Conservation (phyloP, 768 basidiomycete species). For the Agrocybe praecox region DNA sequence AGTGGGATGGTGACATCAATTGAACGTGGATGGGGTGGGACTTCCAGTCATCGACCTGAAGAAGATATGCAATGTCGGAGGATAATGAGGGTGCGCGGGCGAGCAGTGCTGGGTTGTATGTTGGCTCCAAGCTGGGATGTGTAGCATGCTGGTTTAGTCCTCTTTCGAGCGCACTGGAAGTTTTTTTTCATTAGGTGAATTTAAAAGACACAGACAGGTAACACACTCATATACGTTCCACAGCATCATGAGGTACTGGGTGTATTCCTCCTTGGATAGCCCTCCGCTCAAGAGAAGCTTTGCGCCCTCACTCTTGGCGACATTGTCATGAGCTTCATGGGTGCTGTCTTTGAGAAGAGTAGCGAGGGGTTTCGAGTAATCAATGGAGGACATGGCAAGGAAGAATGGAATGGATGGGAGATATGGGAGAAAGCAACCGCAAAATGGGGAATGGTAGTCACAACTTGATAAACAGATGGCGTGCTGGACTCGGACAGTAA, state of each 20-base stretch:
- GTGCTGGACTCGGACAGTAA: not conserved
- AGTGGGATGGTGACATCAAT: conserved; percentile 48
- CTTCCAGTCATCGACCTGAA: conserved; percentile 58
- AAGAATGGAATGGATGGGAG: conserved; percentile 6
- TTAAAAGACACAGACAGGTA: not conserved
- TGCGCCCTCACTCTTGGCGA: conserved; percentile 60
- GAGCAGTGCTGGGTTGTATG: conserved; percentile 71
- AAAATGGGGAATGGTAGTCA: conserved; percentile 6
- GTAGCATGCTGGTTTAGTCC: conserved; percentile 61
- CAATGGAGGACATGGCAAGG: conserved; percentile 26
- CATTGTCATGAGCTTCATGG: conserved; percentile 56
- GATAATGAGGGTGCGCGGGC: conserved; percentile 61
- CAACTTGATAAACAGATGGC: not conserved
- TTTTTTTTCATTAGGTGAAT: too few species aligned
- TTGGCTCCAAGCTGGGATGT: conserved; percentile 64
- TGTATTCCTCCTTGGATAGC: conserved; percentile 65
- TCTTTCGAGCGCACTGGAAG: conserved; percentile 61
- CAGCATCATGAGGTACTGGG: conserved; percentile 73
- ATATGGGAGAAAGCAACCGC: conserved; percentile 5
- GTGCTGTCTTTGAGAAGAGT: conserved; percentile 50
- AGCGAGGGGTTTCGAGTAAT: conserved; percentile 45
- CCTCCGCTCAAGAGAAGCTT: conserved; percentile 58
- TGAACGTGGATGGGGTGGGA: conserved; percentile 53
- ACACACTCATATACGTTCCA: conserved; percentile 80
- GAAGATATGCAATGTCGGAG: conserved; percentile 67